Base-by-base conservation (phyloP, 139 green algal species). In the Axilococcus clingmanii region DNA sequence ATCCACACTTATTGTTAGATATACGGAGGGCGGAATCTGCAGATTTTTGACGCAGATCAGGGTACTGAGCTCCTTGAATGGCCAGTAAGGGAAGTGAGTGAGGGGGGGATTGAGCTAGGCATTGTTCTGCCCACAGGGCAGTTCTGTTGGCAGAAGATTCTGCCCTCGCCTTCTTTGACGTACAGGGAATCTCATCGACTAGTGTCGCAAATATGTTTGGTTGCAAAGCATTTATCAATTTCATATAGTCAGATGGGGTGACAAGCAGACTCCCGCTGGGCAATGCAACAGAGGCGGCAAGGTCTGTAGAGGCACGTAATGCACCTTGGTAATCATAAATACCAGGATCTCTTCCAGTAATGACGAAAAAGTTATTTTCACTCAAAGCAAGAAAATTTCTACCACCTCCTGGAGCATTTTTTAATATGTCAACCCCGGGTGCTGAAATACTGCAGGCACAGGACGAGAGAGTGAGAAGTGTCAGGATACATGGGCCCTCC, bases 131-230 rank as follows among this genome's bases (percentile, higher is more conserved):
- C 79, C 79, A 88, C 54, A 32, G 35, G 2, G 43, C 11, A 2
- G 72, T 73, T n/a, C 72, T 61, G 14, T 46, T 42, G 7, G 55
- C 52, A 1, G 74, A 48, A 1, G 58, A 35, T 27, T 36, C 28
- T 2, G 54, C 43, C 2, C 74, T 55, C 30, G 53, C 32, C 15
- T 12, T 30, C 28, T 51, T 60, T 38, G 42, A 35, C 48, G 59
- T 37, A 8, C 16, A 41, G 3, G 55, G 43, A 25, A 88, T 61
- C 61, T 89, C 80, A 34, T 89, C 80, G 33, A 50, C 65, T 27
- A 89, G 50, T 0, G 67, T 55, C 17, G 82, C 63, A 56, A 59
- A 76, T 35, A 81, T 3, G 37, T 89, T 76, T 9, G 79, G 75
- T n/a, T 61, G 29, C 45, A 88, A 34, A 11, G 68, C 72, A 7